Evolutionary conservation across 352 stramenopile genomes (phyloP).

Genomic region (Phytophthora melonis): DNA sequence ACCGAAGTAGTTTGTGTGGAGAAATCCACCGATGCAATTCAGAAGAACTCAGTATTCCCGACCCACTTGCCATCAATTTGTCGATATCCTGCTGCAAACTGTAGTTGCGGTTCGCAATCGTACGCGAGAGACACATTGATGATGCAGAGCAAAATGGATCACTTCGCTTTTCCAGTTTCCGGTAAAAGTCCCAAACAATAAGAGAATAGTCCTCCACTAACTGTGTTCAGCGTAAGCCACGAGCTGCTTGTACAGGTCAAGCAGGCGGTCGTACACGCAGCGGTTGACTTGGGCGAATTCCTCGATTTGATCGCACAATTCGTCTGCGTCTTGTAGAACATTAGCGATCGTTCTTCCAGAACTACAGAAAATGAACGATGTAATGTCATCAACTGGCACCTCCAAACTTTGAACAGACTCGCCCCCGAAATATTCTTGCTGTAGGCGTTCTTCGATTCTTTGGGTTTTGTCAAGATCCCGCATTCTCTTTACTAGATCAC

Average conservation of each 20-base stretch:
- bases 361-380: not conserved
- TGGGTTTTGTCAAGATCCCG: not conserved
- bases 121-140: not conserved
- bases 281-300: conserved; percentile 12
- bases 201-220: conserved; percentile 8
- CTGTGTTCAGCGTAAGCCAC: too few species aligned
- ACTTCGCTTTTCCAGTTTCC: not conserved
- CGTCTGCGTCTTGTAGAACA: not conserved
- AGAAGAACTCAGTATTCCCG: not conserved
- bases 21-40: conserved; percentile 1
- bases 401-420: not conserved
- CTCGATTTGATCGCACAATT: conserved; percentile 6
- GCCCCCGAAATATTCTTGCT: not conserved
- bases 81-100: conserved; percentile 14
- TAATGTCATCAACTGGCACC: not conserved
- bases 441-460: not conserved
- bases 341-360: not conserved
- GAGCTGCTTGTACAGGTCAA: conserved; percentile 5
- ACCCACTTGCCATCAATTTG: not conserved
- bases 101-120: conserved; percentile 8
- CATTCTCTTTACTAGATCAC: not conserved
- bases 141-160: not conserved
- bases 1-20: conserved; percentile 3
- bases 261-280: conserved; percentile 1
- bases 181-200: conserved; percentile 4